phyloP scores from a whole-genome alignment of 495 filamentous ascomycete genomes.

The Aspergillus indologenus region DNA sequence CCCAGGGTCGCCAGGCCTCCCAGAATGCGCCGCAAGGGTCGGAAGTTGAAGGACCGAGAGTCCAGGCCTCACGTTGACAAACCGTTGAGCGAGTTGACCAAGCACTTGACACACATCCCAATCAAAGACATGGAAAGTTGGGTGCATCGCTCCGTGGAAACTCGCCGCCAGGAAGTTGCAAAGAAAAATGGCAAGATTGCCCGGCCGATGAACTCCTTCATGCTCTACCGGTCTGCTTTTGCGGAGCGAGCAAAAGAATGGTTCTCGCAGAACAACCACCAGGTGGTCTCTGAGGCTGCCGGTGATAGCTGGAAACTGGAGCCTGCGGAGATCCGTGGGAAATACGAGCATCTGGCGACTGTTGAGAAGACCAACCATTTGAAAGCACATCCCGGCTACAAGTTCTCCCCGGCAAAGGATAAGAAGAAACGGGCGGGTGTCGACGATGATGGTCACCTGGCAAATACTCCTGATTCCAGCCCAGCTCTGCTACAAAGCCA shows the following conservation, averaged over 20 bases:
- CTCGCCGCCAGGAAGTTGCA: conserved; percentile 63
- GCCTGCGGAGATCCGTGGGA: conserved; percentile 62
- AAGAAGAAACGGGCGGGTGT: conserved; percentile 45
- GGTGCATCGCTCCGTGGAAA: conserved; percentile 68
- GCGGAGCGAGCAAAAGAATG: conserved; percentile 80
- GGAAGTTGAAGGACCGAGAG: conserved; percentile 9
- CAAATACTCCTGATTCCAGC: conserved; percentile 22
- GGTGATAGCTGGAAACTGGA: conserved; percentile 87
- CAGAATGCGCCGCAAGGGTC: conserved; percentile 12
- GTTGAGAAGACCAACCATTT: conserved; percentile 85
- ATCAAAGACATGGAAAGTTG: conserved; percentile 78
- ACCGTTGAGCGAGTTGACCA: conserved; percentile 77
- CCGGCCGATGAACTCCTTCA: conserved; percentile 97
- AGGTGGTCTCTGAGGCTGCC: conserved; percentile 81
- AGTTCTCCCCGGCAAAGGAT: conserved; percentile 85
- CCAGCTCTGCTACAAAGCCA: conserved; percentile 23
- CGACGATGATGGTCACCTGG: conserved; percentile 28
- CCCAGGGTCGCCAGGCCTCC: conserved; percentile 8
- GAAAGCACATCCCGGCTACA: conserved; percentile 85
- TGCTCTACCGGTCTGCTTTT: conserved; percentile 94
- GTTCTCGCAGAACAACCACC: conserved; percentile 88
- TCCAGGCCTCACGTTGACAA: conserved; percentile 21
- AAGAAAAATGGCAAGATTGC: conserved; percentile 78
- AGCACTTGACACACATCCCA: conserved; percentile 58
- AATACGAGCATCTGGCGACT: conserved; percentile 77